These are phyloP conservation scores for Perilla frutescens DNA, from an alignment of 257 asterid genomes.

Conservation along the genomic window DNA sequence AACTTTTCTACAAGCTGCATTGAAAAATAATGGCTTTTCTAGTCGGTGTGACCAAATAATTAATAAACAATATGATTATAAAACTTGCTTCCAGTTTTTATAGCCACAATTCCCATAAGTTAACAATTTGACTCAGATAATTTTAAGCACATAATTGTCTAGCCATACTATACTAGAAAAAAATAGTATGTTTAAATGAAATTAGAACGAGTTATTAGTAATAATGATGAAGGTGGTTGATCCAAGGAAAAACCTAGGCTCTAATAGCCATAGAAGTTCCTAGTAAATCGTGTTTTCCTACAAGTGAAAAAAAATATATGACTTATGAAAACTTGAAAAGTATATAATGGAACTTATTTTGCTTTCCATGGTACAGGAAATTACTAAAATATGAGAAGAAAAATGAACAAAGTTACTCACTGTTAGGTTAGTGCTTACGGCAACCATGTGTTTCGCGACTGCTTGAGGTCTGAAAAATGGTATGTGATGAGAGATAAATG, in stretches of 20 bases:
- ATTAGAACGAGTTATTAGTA: conserved; percentile 18
- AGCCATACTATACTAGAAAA: conserved; percentile 1
- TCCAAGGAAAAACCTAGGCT: conserved; percentile 2
- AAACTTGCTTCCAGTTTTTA: conserved; percentile 19
- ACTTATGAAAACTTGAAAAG: conserved; percentile 18
- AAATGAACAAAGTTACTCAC: conserved; percentile 48
- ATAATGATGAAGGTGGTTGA: conserved; percentile 12
- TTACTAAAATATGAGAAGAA: conserved; percentile 25
- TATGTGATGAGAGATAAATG: conserved; percentile 28
- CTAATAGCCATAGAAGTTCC: conserved; percentile 15
- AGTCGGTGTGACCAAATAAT: conserved; percentile 32
- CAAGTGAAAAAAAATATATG: background rate
- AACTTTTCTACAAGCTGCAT: conserved; percentile 95
- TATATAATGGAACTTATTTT: conserved; percentile 22
- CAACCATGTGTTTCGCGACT: conserved; percentile 99
- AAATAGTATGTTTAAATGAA: background rate
- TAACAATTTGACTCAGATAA: conserved; percentile 8
- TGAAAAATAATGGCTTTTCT: conserved; percentile 25
- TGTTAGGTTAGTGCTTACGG: conserved; percentile 95
- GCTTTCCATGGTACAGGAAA: conserved; percentile 37
- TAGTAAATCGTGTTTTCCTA: background rate
- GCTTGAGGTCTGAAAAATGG: conserved; percentile 75
- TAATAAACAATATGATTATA: conserved; percentile 15
- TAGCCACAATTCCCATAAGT: conserved; percentile 23
- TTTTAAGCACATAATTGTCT: conserved; percentile 1